A percentile compares a stretch with the other conserved stretches of the same genome.
Conservation (phyloP, 768 basidiomycete species). For the Sporobolomyces pararoseus region DNA sequence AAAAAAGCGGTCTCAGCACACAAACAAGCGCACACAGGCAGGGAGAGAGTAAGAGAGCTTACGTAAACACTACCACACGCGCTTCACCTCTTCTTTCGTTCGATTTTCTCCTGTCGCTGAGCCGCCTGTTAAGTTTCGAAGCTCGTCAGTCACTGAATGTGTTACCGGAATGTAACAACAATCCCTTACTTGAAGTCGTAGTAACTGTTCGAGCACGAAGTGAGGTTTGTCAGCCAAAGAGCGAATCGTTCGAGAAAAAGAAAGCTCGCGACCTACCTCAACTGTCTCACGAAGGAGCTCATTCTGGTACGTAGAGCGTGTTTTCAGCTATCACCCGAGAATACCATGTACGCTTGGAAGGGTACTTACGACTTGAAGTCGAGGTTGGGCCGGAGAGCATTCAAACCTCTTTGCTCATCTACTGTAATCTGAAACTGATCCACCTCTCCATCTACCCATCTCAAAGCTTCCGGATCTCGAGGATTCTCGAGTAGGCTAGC, state of each 20-base stretch:
- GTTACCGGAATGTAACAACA: not conserved
- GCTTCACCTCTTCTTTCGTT: conserved; percentile 8
- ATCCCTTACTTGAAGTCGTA: conserved; percentile 31
- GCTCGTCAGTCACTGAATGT: conserved; percentile 13
- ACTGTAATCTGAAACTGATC: conserved; percentile 30
- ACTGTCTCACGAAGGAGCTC: conserved; percentile 37
- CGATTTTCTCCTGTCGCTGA: conserved; percentile 26
- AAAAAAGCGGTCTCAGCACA: too few relatives aligned
- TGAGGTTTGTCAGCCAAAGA: not conserved
- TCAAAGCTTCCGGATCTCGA: conserved; percentile 10
- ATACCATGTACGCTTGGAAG: too few relatives aligned
- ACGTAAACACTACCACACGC: conserved; percentile 23
- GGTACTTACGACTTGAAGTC: conserved; percentile 34
- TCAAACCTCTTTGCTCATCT: conserved; percentile 17
- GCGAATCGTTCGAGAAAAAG: not conserved
- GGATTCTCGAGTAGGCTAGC: conserved; percentile 33
- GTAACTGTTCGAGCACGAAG: conserved; percentile 8
- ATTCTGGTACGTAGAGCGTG: conserved; percentile 4
- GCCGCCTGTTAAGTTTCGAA: conserved; percentile 18
- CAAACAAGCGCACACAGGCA: too few relatives aligned
- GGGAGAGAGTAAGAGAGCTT: not conserved
- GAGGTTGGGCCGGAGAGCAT: conserved; percentile 16
- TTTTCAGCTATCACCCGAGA: too few relatives aligned
- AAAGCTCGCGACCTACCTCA: conserved; percentile 13
- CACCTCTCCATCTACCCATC: conserved; percentile 13